A percentile compares a stretch with the other conserved stretches of the same genome.
These are phyloP conservation scores for Hymenoscyphus fraxineus DNA, from an alignment of 2,329 filamentous ascomycete species.

Conservation along the genomic window DNA sequence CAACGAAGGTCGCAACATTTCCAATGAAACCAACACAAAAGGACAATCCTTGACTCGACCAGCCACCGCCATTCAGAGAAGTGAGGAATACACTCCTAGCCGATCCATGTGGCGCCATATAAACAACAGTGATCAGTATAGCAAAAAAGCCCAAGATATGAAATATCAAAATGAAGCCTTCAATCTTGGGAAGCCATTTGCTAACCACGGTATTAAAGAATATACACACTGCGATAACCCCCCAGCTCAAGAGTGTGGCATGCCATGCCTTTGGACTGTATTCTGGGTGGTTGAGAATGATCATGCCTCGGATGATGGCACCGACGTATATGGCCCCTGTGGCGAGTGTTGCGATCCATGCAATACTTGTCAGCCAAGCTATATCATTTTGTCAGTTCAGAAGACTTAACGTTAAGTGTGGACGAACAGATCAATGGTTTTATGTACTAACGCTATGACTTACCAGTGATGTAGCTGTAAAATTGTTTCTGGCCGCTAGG, in stretches of 20 bases:
- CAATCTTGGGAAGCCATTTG: conserved; percentile 46
- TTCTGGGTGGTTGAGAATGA: conserved; percentile 39
- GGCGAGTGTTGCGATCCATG: conserved; percentile 73
- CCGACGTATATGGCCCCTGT: conserved; percentile 51
- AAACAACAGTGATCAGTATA: neutral
- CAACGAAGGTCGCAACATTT: conserved; percentile 38
- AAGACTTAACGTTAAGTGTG: too few relatives aligned
- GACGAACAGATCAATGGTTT: too few relatives aligned
- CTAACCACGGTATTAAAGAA: conserved; percentile 34
- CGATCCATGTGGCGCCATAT: neutral
- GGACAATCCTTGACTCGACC: conserved; percentile 42
- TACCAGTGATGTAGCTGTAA: conserved; percentile 18
- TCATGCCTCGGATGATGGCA: conserved; percentile 45
- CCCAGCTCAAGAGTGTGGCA: conserved; percentile 47
- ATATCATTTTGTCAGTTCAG: too few relatives aligned
- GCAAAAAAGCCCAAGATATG: conserved; percentile 38
- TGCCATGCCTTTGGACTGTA: conserved; percentile 45
- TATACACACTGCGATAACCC: conserved; percentile 45
- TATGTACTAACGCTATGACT: too few relatives aligned
- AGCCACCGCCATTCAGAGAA: conserved; percentile 40
- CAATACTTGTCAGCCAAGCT: conserved; percentile 54
- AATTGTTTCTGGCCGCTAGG: neutral
- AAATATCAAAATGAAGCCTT: conserved; percentile 46
- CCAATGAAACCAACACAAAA: conserved; percentile 45
- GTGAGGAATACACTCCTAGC: conserved; percentile 39